phyloP scores from a whole-genome alignment of 2,329 filamentous ascomycete genomes.

The Domatiomyces catenatus region DNA sequence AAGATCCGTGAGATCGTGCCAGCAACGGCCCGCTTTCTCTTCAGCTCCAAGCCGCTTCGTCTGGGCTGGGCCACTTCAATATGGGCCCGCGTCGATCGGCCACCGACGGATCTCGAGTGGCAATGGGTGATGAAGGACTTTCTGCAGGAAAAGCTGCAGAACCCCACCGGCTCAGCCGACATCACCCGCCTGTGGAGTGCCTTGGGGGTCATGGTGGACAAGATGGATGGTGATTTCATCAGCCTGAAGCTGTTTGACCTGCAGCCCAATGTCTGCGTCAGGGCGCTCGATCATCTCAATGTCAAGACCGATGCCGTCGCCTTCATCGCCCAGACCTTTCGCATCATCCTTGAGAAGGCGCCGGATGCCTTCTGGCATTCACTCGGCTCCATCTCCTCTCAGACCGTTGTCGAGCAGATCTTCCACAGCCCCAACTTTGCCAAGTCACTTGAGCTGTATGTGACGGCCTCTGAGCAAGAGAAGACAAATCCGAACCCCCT shows the following conservation, averaged over 20 bases:
- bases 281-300: slow-evolving; percentile 52
- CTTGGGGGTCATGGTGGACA: slow-evolving; percentile 56
- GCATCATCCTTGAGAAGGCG: slow-evolving; percentile 56
- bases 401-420: slow-evolving; percentile 68
- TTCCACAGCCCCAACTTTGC: slow-evolving; percentile 57
- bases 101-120: slow-evolving; percentile 58
- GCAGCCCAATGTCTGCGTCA: slow-evolving; percentile 50
- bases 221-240: slow-evolving; percentile 58
- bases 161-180: slow-evolving; percentile 40
- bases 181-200: slow-evolving; percentile 69
- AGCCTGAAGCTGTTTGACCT: slow-evolving; percentile 63
- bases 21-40: slow-evolving; percentile 72
- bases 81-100: slow-evolving; percentile 50
- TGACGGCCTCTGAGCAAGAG: slow-evolving; percentile 1
- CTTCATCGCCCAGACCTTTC: slow-evolving; percentile 55
- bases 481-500: slow-evolving; percentile 36
- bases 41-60: slow-evolving; percentile 51
- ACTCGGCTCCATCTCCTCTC: slow-evolving; percentile 64
- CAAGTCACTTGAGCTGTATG: slow-evolving; percentile 29
- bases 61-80: slow-evolving; percentile 48
- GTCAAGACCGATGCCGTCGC: slow-evolving; percentile 47
- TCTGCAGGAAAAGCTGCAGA: slow-evolving; percentile 50
- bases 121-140: slow-evolving; percentile 72
- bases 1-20: slow-evolving; percentile 63
- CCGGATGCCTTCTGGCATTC: slow-evolving; percentile 77